Conservation (phyloP, 2,329 filamentous ascomycete species). For the Chaetomium strumarium region DNA sequence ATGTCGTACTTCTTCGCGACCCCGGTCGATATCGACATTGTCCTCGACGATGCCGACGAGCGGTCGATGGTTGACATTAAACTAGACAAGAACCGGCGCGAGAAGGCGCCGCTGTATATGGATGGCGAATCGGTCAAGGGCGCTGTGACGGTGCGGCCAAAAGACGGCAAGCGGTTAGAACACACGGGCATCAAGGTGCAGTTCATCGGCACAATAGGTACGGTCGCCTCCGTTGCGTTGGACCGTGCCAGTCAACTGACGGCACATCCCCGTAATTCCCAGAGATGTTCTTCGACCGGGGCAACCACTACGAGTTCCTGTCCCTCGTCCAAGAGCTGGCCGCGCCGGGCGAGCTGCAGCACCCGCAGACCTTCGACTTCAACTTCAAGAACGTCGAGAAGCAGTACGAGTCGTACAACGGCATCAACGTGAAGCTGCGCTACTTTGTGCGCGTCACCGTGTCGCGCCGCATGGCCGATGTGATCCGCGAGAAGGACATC, state of each 20-base stretch:
- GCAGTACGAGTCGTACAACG: slow-evolving; percentile 99
- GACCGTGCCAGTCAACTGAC: not conserved
- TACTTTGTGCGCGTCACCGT: slow-evolving; percentile 98
- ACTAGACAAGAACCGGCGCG: slow-evolving; percentile 94
- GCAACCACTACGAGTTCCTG: slow-evolving; percentile 98
- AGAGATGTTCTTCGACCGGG: slow-evolving; percentile 99
- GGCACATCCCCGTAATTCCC: not conserved
- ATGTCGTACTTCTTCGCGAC: slow-evolving; percentile 98
- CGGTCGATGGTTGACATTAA: slow-evolving; percentile 95
- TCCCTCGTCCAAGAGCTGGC: slow-evolving; percentile 95
- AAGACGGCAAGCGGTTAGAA: slow-evolving; percentile 96
- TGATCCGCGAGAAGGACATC: slow-evolving; percentile 97
- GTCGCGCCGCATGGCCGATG: slow-evolving; percentile 92
- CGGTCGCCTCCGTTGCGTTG: slow-evolving; percentile 20
- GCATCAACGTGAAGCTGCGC: slow-evolving; percentile 97
- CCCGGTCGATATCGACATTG: slow-evolving; percentile 96
- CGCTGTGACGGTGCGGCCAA: slow-evolving; percentile 87
- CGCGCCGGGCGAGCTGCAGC: slow-evolving; percentile 93
- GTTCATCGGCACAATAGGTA: slow-evolving; percentile 97
- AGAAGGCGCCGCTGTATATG: slow-evolving; percentile 95
- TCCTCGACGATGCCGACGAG: slow-evolving; percentile 91
- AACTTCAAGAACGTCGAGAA: slow-evolving; percentile 99
- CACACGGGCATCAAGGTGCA: slow-evolving; percentile 99
- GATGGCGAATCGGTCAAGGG: slow-evolving; percentile 98
- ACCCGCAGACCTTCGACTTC: slow-evolving; percentile 98